Conservation (phyloP, 148 eudicot species). For the Persicaria maculosa region DNA sequence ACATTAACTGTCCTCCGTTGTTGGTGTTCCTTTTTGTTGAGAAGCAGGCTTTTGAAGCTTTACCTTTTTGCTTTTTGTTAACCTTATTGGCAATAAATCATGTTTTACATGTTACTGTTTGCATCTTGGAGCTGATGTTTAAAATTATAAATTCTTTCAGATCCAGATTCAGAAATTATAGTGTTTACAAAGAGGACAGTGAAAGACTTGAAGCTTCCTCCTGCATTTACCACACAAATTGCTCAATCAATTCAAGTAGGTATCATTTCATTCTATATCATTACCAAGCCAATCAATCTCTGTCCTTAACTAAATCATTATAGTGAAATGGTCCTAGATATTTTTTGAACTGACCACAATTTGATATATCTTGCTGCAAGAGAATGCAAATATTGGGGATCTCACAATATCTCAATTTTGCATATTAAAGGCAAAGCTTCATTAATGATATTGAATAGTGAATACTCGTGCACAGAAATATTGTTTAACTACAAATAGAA, state of each 20-base stretch:
- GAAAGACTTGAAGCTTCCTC: constrained; percentile 93
- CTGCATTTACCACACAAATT: constrained; percentile 76
- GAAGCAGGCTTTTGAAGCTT: not conserved
- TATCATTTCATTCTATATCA: not conserved
- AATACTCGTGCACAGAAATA: not conserved
- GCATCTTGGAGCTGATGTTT: not conserved
- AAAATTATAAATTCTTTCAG: constrained; percentile 21
- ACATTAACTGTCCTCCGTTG: not conserved
- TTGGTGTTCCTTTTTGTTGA: not conserved
- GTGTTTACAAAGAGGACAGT: constrained; percentile 84
- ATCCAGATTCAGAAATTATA: constrained; percentile 84
- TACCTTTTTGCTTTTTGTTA: not conserved
- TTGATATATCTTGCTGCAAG: not conserved
- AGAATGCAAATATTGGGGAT: too few species aligned
- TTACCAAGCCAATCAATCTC: not conserved
- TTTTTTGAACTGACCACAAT: not conserved
- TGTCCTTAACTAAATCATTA: not conserved
- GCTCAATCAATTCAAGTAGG: constrained; percentile 91
- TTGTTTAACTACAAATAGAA: not conserved
- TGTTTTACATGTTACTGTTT: not conserved
- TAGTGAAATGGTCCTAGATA: not conserved
- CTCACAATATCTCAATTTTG: too few species aligned
- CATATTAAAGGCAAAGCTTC: not conserved
- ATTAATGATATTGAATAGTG: not conserved
- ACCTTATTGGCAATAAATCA: not conserved